Base-by-base conservation (phyloP, 805 yeast species). In the Isabelozyma pseudorhagii region DNA sequence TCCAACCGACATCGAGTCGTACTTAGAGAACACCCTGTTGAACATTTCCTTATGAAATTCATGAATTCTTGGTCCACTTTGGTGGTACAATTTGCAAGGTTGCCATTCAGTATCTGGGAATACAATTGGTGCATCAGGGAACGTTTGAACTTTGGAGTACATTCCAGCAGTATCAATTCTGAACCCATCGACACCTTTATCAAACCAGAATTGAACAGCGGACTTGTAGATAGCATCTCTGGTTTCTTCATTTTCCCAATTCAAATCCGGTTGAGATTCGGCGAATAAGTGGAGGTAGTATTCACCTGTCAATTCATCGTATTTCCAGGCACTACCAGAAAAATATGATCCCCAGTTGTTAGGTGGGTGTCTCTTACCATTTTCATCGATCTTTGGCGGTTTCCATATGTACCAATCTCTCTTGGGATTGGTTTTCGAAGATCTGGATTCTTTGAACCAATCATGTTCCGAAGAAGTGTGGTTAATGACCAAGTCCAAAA, bases 321-420 rank as follows among this genome's bases (percentile, higher is more conserved):
- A 81, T 42, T 67, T 67, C 85, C 86, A 82, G 10, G 85, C 82
- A 41, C 79, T 68, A 5, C 82, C 83, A 8, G 78, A 72, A 59
- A 82, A 82, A 56, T 65, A 67, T 5, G 82, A 74, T 34, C 58
- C 56, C 85, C 85, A 81, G 65, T 81, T 82, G 64, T 75, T 81
- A 17, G 85, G 84, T 7, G 83, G 83, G 15, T 65, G 72, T 56
- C 82, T 72, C 46, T 70, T 71, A 25, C 84, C 84, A n/a, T 70
- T 59, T 15, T 61, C 67, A 51, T 77, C 81, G 58, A 69, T 74
- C 43, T 62, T 71, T 29, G 81, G 72, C 31, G 78, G 76, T 55
- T 71, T 77, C 86, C 86, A 82, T 52, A 79, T 69, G 64, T 79
- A 80, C 84, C 84, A 81, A 62, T 82, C 83, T 60, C 85, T 72